Conservation (phyloP, 805 yeast genomes). For the Pichia manshurica region DNA sequence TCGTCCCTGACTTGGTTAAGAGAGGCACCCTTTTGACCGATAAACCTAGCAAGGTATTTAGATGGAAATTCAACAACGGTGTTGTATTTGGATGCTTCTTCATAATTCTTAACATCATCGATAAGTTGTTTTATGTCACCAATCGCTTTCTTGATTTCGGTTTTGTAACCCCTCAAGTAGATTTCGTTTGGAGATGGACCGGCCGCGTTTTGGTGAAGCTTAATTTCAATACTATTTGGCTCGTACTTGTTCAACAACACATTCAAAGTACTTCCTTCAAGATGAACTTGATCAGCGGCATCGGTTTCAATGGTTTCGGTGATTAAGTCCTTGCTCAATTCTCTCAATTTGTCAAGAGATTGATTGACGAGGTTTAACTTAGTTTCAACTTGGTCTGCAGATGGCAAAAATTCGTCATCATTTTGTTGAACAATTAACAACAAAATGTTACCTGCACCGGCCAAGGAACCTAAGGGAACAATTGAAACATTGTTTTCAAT, state of each 20-base stretch:
- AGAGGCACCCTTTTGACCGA: constrained; percentile 84
- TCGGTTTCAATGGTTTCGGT: constrained; percentile 48
- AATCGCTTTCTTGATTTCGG: constrained; percentile 51
- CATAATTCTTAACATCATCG: constrained; percentile 39
- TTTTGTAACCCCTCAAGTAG: constrained; percentile 61
- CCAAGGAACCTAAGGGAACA: constrained; percentile 51
- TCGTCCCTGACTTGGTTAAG: constrained; percentile 64
- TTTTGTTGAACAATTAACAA: constrained; percentile 49
- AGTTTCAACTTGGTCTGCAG: constrained; percentile 51
- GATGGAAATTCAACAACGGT: constrained; percentile 58
- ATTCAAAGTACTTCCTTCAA: constrained; percentile 55
- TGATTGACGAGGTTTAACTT: constrained; percentile 49
- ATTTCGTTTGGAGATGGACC: constrained; percentile 46
- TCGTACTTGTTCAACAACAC: constrained; percentile 29
- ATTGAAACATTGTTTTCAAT: constrained; percentile 45
- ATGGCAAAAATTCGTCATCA: constrained; percentile 70
- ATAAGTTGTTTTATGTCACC: constrained; percentile 49
- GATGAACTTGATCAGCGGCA: constrained; percentile 48
- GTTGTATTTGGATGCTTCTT: constrained; percentile 35
- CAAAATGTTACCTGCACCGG: constrained; percentile 40
- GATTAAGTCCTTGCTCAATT: constrained; percentile 48
- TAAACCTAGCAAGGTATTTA: constrained; percentile 64
- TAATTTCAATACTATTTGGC: constrained; percentile 36
- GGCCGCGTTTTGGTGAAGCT: constrained; percentile 40
- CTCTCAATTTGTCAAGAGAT: constrained; percentile 53